Base-by-base conservation (phyloP, 225 moss, liverwort and hornwort species). In the Asterella californica region DNA sequence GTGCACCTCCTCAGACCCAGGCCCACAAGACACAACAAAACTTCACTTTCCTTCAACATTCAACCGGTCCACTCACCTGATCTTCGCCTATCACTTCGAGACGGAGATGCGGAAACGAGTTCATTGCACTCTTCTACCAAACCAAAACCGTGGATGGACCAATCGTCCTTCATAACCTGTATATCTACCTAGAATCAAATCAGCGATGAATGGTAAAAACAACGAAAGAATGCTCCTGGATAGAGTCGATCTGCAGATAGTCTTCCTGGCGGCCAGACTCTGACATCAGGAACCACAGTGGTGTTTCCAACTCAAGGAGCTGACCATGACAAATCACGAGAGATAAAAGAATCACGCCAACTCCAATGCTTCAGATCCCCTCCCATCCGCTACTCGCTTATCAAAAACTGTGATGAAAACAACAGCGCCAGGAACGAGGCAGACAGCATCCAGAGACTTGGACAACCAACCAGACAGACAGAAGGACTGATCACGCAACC, bases 271-370 rank as follows among this genome's bases (percentile, higher is more conserved):
- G 4, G 32, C 14, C 38, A 70, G 33, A 70, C 32, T 70, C 69
- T 70, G 42, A 38, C 32, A 37, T 37, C 69, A 21, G 19, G 22
- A 45, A 70, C 37, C 21, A 37, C 22, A 10, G 69, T 22, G 65
- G 69, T 70, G 32, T 38, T 42, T 70, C 69, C 22, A 45, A 38
- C 69, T 70, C 38, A 57, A 57, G 52, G 69, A 70, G 69, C 69
- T 70, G 42, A 70, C 42, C 38, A 0, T 14, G 37, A 7, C 69
- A 70, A 45, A 32, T 8, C 42, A 42, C 38, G 42, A 37, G 69
- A 37, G 42, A 70, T 21, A 24, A 38, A 70, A 70, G 67, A 67
- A 67, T 36, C 15, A 67, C 12, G 22, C 1, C 21, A 70, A 15
- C 38, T 38, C 38, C 37, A 33, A 17, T 15, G 42, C 69, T 70